These are phyloP conservation scores for Heteromeles arbutifolia DNA, from an alignment of 306 rosid species.

Conservation along the genomic window DNA sequence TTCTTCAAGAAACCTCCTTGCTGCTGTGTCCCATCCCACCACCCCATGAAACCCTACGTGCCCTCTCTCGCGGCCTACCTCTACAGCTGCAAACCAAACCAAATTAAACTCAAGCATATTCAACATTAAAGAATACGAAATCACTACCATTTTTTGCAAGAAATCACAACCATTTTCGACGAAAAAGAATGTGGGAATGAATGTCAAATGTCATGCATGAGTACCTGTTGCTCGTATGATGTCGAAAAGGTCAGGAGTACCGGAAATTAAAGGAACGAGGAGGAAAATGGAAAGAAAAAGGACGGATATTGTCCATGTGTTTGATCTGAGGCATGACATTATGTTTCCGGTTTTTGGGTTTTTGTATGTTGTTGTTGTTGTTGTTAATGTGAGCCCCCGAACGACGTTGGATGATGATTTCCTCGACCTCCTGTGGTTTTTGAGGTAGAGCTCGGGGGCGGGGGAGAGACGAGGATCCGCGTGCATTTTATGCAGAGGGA, in stretches of 20 bases:
- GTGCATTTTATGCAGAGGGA: neutral
- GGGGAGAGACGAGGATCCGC: slow-evolving; percentile 4
- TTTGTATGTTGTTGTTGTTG: neutral
- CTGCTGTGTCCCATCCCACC: slow-evolving; percentile 27
- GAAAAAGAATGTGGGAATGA: neutral
- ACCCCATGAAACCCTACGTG: neutral
- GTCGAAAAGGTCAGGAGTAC: neutral
- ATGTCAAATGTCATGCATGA: neutral
- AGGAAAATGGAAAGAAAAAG: slow-evolving; percentile 4
- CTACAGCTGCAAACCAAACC: neutral
- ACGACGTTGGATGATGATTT: neutral
- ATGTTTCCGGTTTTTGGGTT: slow-evolving; percentile 15
- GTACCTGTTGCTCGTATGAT: neutral
- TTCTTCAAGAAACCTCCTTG: neutral
- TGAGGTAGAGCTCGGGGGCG: neutral
- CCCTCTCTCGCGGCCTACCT: slow-evolving; percentile 14
- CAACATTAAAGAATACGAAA: neutral
- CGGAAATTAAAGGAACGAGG: slow-evolving; percentile 6
- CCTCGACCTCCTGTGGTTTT: slow-evolving; percentile 6
- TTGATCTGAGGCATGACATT: slow-evolving; percentile 32
- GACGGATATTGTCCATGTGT: neutral
- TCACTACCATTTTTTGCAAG: neutral
- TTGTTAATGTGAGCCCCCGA: neutral
- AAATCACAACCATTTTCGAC: neutral
- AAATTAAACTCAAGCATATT: neutral